Evolutionary conservation across 163 green algal species (phyloP), one percentile per base, ranked within the genome.

Genomic region (Botryococcus braunii): DNA sequence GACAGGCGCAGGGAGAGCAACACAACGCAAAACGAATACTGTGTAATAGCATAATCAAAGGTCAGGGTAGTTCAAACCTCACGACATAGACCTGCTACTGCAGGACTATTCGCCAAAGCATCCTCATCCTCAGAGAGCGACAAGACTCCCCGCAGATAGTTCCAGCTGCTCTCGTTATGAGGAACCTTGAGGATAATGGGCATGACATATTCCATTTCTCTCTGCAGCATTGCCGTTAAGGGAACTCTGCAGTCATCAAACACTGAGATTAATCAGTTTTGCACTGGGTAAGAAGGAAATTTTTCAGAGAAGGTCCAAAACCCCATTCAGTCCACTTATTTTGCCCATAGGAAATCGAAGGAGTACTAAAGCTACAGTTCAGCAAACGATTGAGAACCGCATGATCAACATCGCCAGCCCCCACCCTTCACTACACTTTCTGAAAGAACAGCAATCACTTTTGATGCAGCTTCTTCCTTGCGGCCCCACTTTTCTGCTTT

Each of bases 111-210:
- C n/a, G n/a, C n/a, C n/a, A n/a, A n/a, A n/a, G n/a, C n/a, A n/a
- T n/a, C n/a, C n/a, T n/a, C n/a, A n/a, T n/a, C n/a, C n/a, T n/a
- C n/a, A n/a, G n/a, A n/a, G n/a, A n/a, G n/a, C n/a, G n/a, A n/a
- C n/a, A n/a, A 34, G 48, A 96, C 72, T 31, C 82, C 84, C n/a
- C 75, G 80, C 37, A 96, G 76, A 77, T 92, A 95, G 59, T 79
- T 82, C 90, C 90, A 97, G 21, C 76, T 68, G 55, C 74, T 84
- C 72, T 95, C 85, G 66, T 93, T 96, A 74, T 86, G 68, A 2
- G 86, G 85, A 13, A 70, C 83, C 8, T 35, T 36, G 2, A 62
- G 38, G 7, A 96, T 78, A 32, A 76, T 65, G 2, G 40, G 37
- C 1, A 61, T 64, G 13, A 80, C 75, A 56, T 83, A 92, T 3